Evolutionary conservation across 495 filamentous ascomycete genomes (phyloP).

Genomic region (Lasiosphaeria ovina): DNA sequence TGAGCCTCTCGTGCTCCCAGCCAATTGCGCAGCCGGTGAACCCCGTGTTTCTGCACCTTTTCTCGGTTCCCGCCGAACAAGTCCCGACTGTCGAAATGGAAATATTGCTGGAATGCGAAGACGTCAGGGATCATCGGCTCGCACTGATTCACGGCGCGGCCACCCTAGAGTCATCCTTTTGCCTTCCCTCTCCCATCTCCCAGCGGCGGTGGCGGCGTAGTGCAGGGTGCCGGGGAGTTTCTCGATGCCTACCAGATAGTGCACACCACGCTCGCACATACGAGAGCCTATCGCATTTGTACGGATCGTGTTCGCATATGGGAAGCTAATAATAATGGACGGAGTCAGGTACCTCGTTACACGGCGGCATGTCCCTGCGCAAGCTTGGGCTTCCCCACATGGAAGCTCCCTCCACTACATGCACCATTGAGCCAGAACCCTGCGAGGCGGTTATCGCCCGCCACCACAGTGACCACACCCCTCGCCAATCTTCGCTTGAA

Average conservation of each 20-base stretch:
- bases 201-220: neutral
- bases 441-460: constrained; percentile 18
- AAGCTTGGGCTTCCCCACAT: constrained; percentile 9
- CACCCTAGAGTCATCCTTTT: constrained; percentile 16
- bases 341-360: neutral
- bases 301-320: too few relatives aligned
- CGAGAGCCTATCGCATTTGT: too few relatives aligned
- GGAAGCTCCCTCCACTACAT: constrained; percentile 1
- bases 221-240: neutral
- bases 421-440: neutral
- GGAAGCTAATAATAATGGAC: neutral
- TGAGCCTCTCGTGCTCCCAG: constrained; percentile 20
- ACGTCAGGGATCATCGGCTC: neutral
- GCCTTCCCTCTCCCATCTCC: constrained; percentile 4
- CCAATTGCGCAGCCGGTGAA: constrained; percentile 25
- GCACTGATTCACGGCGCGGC: constrained; percentile 12
- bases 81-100: constrained; percentile 7
- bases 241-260: neutral
- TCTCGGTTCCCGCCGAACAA: constrained; percentile 14
- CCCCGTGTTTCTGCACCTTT: constrained; percentile 15
- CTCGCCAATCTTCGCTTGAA: constrained; percentile 10
- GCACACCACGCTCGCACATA: neutral
- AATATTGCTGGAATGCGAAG: constrained; percentile 5
- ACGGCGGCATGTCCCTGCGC: neutral
- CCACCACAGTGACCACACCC: constrained; percentile 29